phyloP scores from a whole-genome alignment of 495 filamentous ascomycete species.

The Talaromyces borbonicus region DNA sequence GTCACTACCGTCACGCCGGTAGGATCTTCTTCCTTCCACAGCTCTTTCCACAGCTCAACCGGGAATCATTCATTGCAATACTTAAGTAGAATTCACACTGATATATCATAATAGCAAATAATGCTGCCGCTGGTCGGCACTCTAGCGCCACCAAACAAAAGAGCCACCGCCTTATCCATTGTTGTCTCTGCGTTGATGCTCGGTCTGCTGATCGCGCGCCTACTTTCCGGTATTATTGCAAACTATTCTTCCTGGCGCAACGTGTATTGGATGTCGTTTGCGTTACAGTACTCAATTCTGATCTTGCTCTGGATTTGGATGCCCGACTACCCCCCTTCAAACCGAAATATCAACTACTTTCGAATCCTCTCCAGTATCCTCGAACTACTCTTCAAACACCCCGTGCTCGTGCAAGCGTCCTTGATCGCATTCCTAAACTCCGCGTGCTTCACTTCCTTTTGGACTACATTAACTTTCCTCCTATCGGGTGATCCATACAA shows the following conservation, averaged over 20 bases:
- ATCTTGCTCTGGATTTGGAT: constrained; percentile 59
- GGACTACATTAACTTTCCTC: constrained; percentile 79
- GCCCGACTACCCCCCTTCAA: constrained; percentile 72
- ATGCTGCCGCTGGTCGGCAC: constrained; percentile 81
- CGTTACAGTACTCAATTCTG: constrained; percentile 60
- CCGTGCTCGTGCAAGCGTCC: constrained; percentile 58
- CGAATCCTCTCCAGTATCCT: constrained; percentile 55
- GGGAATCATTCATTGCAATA: too few species aligned
- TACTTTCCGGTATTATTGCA: constrained; percentile 67
- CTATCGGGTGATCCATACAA: constrained; percentile 57
- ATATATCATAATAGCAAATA: constrained; percentile 45
- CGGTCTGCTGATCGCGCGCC: constrained; percentile 65
- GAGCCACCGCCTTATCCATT: constrained; percentile 58
- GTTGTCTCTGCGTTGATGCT: constrained; percentile 71
- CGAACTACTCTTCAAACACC: constrained; percentile 48
- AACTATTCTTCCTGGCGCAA: constrained; percentile 62
- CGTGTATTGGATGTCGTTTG: constrained; percentile 74
- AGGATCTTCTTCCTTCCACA: constrained; percentile 8
- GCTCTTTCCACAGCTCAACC: background rate
- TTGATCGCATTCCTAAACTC: constrained; percentile 46
- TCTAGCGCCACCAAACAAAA: constrained; percentile 58
- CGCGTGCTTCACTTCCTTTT: constrained; percentile 58
- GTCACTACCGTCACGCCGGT: constrained; percentile 72
- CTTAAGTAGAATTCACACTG: background rate
- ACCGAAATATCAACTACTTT: constrained; percentile 50